A percentile compares a stretch with the other conserved stretches of the same genome.
These are phyloP conservation scores for Aspergillus chevalieri DNA, from an alignment of 2,329 filamentous ascomycete genomes.

Conservation along the genomic window DNA sequence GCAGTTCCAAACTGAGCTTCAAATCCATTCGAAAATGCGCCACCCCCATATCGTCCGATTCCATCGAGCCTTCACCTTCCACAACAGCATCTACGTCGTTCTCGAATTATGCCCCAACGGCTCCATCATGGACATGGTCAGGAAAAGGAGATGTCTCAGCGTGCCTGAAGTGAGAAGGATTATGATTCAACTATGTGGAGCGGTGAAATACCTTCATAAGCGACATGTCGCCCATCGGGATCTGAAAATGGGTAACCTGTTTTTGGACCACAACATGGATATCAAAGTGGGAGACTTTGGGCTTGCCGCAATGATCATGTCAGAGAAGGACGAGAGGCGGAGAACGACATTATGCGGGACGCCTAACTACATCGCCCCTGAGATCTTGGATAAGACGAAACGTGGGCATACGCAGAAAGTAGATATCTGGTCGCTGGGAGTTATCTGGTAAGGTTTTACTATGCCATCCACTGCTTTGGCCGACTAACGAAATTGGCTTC, in stretches of 20 bases:
- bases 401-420: constrained; percentile 97
- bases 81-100: constrained; percentile 85
- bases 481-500: constrained; percentile 13
- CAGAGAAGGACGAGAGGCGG: constrained; percentile 78
- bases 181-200: constrained; percentile 88
- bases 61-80: constrained; percentile 84
- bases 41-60: constrained; percentile 96
- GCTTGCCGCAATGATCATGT: constrained; percentile 82
- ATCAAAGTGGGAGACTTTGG: constrained; percentile 98
- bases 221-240: constrained; percentile 96
- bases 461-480: constrained; percentile 1
- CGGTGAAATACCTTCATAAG: constrained; percentile 95
- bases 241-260: constrained; percentile 96
- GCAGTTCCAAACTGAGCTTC: constrained; percentile 73
- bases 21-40: constrained; percentile 96
- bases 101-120: constrained; percentile 93
- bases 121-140: constrained; percentile 96
- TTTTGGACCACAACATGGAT: constrained; percentile 91
- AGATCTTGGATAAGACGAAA: constrained; percentile 89
- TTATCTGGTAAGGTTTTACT: constrained; percentile 67
- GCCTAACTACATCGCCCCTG: constrained; percentile 95
- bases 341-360: constrained; percentile 94
- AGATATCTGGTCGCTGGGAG: constrained; percentile 95
- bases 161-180: constrained; percentile 93
- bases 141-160: constrained; percentile 80